Conservation (phyloP, 306 rosid species). For the Begonia fuchsioides region DNA sequence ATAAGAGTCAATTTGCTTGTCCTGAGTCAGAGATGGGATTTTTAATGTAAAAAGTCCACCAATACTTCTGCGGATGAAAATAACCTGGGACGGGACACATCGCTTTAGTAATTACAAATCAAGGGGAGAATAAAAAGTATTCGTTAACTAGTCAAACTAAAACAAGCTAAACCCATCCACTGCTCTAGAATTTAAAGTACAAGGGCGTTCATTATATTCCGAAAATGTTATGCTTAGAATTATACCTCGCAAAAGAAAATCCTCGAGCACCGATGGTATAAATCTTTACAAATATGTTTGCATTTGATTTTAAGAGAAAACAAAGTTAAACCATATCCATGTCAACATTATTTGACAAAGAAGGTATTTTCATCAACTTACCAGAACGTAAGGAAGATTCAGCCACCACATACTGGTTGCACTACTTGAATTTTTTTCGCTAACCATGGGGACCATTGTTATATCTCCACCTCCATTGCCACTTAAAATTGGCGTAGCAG, state of each 20-base stretch:
- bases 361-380: constrained; percentile 16
- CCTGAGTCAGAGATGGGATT: constrained; percentile 15
- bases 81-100: constrained; percentile 33
- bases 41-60: constrained; percentile 46
- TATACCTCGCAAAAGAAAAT: no score
- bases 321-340: no score
- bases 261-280: no score
- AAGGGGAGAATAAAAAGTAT: neutral
- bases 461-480: constrained; percentile 20
- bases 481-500: constrained; percentile 13
- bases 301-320: no score
- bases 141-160: neutral
- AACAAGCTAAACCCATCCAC: neutral
- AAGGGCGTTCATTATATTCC: no score
- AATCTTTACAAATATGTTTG: no score
- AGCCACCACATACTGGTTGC: constrained; percentile 55
- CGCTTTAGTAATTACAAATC: neutral
- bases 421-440: constrained; percentile 21
- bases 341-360: no score
- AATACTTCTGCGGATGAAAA: constrained; percentile 41
- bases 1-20: constrained; percentile 27
- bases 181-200: no score
- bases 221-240: no score
- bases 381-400: constrained; percentile 73
- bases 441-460: constrained; percentile 11